phyloP scores from a whole-genome alignment of 2,329 filamentous ascomycete genomes.

The Verticillium dahliae region DNA sequence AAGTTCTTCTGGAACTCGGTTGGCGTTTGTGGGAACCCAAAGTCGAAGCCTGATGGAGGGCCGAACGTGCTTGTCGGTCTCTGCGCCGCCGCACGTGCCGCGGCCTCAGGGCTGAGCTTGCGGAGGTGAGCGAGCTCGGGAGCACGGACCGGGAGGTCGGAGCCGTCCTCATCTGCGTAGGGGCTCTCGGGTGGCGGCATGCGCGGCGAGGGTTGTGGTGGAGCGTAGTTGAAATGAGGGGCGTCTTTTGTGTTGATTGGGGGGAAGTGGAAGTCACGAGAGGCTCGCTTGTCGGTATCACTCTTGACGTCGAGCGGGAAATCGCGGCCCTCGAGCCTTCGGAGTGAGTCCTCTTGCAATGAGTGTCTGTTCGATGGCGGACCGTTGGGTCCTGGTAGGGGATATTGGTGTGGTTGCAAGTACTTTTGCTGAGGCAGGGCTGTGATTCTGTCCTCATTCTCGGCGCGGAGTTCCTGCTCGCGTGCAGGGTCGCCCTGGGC shows the following conservation, averaged over 20 bases:
- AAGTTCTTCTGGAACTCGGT: constrained; percentile 84
- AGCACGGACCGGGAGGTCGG: constrained; percentile 27
- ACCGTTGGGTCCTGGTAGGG: constrained; percentile 8
- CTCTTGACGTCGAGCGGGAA: constrained; percentile 35
- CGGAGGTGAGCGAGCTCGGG: constrained; percentile 54
- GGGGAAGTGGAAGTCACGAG: constrained; percentile 52
- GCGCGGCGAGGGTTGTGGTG: constrained; percentile 34
- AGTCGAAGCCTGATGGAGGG: constrained; percentile 61
- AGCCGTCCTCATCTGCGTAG: constrained; percentile 11
- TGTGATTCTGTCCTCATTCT: constrained; percentile 80
- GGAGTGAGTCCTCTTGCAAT: constrained; percentile 38
- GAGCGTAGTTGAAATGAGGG: constrained; percentile 55
- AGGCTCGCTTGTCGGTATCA: constrained; percentile 22
- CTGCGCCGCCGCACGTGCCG: constrained; percentile 15
- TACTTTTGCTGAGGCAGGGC: constrained; percentile 67
- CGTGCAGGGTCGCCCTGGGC: constrained; percentile 72
- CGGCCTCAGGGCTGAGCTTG: constrained; percentile 24
- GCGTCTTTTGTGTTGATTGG: constrained; percentile 40
- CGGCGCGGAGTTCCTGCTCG: constrained; percentile 70
- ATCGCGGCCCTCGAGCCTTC: constrained; percentile 40
- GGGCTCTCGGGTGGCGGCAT: constrained; percentile 15
- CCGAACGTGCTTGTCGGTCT: constrained; percentile 52
- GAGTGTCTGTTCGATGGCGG: constrained; percentile 22
- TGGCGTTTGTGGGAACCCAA: constrained; percentile 77
- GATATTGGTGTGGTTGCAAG: constrained; percentile 42